Evolutionary conservation across 179 eudicot species (phyloP).

Genomic region (Actinidia arguta): DNA sequence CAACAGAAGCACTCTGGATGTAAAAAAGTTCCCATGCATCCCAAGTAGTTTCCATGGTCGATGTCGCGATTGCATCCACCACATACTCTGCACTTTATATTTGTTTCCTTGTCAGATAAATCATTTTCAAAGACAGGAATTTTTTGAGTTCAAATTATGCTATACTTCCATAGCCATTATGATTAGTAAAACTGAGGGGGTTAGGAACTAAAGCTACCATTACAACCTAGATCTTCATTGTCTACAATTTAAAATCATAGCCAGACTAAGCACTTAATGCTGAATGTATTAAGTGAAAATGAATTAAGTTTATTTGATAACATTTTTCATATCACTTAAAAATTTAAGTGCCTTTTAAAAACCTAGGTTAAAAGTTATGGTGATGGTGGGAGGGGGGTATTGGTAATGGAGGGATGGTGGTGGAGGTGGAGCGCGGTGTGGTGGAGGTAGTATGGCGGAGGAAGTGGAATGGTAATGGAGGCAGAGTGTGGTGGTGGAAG

Average conservation of each 20-base stretch:
- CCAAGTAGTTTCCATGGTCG: slow-evolving; percentile 83
- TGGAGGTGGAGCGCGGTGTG: too few species aligned
- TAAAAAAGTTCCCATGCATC: slow-evolving; percentile 93
- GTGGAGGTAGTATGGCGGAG: too few species aligned
- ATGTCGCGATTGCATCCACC: slow-evolving; percentile 88
- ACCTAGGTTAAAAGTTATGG: not conserved
- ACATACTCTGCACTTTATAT: slow-evolving; percentile 62
- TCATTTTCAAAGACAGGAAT: not conserved
- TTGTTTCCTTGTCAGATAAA: slow-evolving; percentile 10
- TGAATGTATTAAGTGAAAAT: too few species aligned
- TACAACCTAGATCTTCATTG: slow-evolving; percentile 16
- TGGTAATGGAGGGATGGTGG: too few species aligned
- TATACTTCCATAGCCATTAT: not conserved
- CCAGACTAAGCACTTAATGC: too few species aligned
- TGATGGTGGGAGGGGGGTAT: too few species aligned
- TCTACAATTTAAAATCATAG: not conserved
- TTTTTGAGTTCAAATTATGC: not conserved
- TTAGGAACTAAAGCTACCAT: not conserved
- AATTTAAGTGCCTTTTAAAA: too few species aligned
- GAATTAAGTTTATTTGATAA: too few species aligned
- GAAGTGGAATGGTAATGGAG: too few species aligned
- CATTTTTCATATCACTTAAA: too few species aligned
- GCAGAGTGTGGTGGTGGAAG: too few species aligned
- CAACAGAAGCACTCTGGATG: slow-evolving; percentile 97
- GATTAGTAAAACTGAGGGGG: not conserved